phyloP scores from a whole-genome alignment of 176 grass and related monocot species.

The Carex pumila region DNA sequence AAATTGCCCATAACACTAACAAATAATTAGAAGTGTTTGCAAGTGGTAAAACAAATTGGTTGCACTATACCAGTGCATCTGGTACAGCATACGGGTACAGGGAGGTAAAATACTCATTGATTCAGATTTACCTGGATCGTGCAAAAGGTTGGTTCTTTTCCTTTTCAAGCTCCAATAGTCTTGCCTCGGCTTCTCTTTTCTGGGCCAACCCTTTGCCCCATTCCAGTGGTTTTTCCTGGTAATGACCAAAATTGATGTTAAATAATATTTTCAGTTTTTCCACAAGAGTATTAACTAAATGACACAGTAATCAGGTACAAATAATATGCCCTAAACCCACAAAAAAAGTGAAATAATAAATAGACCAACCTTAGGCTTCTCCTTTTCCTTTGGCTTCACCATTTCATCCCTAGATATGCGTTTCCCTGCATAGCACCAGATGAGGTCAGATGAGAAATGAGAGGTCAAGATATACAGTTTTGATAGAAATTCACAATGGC shows the following conservation, averaged over 20 bases:
- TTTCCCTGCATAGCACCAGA: slow-evolving; percentile 39
- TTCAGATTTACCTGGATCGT: slow-evolving; percentile 50
- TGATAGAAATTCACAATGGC: slow-evolving; percentile 9
- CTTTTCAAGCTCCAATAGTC: slow-evolving; percentile 47
- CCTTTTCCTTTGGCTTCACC: slow-evolving; percentile 51
- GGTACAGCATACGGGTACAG: not conserved
- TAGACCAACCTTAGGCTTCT: slow-evolving; percentile 67
- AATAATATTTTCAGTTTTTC: not conserved
- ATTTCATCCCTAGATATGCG: slow-evolving; percentile 76
- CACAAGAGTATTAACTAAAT: slow-evolving; percentile 14
- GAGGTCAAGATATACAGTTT: not conserved
- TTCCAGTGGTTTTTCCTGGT: slow-evolving; percentile 67
- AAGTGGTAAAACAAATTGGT: not conserved
- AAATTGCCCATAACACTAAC: not conserved
- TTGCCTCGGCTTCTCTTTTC: slow-evolving; percentile 82
- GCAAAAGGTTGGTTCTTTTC: slow-evolving; percentile 88
- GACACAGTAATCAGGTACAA: slow-evolving; percentile 12
- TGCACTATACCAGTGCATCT: not conserved
- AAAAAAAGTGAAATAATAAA: slow-evolving; percentile 10
- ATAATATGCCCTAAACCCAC: not conserved
- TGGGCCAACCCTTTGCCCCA: slow-evolving; percentile 95
- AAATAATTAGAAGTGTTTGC: not conserved
- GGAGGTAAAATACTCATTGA: not conserved
- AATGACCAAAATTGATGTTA: slow-evolving; percentile 5
- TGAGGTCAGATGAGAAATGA: slow-evolving; percentile 18